These are phyloP conservation scores for Erigeron philadelphicus DNA, from an alignment of 140 eudicot genomes.

Conservation along the genomic window DNA sequence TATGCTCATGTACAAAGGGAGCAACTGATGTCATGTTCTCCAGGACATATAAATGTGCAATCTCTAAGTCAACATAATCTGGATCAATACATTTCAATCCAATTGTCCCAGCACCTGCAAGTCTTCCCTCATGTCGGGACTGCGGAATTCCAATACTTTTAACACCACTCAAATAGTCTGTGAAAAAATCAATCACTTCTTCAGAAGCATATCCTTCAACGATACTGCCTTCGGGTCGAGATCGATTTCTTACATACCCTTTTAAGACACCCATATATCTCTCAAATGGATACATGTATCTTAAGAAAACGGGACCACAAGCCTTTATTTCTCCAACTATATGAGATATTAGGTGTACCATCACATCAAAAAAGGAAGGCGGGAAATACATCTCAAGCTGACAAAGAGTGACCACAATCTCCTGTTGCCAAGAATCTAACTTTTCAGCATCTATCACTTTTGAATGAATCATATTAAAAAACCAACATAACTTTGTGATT, in stretches of 20 bases:
- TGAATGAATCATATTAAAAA: too few relatives aligned
- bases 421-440: too few relatives aligned
- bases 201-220: not conserved
- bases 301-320: too few relatives aligned
- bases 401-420: too few relatives aligned
- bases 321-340: too few relatives aligned
- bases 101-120: not conserved
- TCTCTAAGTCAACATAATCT: not conserved
- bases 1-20: not conserved
- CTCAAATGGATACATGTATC: too few relatives aligned
- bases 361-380: too few relatives aligned
- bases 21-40: conserved; percentile 5
- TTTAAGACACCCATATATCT: not conserved
- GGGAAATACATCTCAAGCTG: too few relatives aligned
- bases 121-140: conserved; percentile 5
- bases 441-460: too few relatives aligned
- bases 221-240: not conserved
- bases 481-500: too few relatives aligned
- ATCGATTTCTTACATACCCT: not conserved
- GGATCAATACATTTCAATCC: not conserved
- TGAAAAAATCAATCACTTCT: not conserved
- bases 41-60: conserved; percentile 12
- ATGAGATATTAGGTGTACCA: too few relatives aligned
- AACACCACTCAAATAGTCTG: not conserved
- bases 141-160: not conserved